Evolutionary conservation across 345 rosid species (phyloP), one percentile per base, ranked within the genome.

Genomic region (Rhizophora apiculata): DNA sequence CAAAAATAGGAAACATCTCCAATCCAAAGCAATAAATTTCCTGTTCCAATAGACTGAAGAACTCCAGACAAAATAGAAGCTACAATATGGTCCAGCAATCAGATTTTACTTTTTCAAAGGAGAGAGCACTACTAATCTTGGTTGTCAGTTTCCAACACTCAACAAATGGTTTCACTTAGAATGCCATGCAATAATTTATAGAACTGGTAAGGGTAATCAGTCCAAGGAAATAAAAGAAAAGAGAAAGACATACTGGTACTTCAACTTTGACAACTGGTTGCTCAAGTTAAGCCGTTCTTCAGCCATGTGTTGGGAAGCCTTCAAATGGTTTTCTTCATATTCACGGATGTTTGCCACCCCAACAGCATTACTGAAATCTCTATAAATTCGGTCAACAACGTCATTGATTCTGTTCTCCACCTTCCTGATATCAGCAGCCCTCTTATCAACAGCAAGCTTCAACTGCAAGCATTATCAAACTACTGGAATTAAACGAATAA

Each of bases 251-350:
- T 92, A 95, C 99, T 95, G 97, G 83, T 92, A 92, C 71, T 92
- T 94, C 81, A 89, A 80, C 88, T 94, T 94, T 21, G 97, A 85
- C 60, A 95, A 86, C 89, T 92, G 99, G 73, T 85, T 93, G 68
- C 93, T 95, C 77, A 95, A 80, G 76, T 74, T 85, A 76, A 95
- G 86, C 84, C 96, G 92, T 76, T 90, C 98, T 71, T 95, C 96
- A 66, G 92, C 99, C 84, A 85, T 85, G 68, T 81, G 65, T 78
- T 90, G 86, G 49, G 98, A 96, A 84, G 80, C 91, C 87, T 92
- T 92, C 69, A 95, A 85, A 85, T 95, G 96, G 72, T 85, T 90
- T 82, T 95, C 99, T 78, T 95, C 98, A 79, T 90, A 95, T 81
- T 90, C 96, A 63, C 96, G 99, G 71, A 95, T 92, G 75, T 95